A percentile compares a stretch with the other conserved stretches of the same genome.
Conservation (phyloP, 345 rosid species). For the Lenwebbia sp. region DNA sequence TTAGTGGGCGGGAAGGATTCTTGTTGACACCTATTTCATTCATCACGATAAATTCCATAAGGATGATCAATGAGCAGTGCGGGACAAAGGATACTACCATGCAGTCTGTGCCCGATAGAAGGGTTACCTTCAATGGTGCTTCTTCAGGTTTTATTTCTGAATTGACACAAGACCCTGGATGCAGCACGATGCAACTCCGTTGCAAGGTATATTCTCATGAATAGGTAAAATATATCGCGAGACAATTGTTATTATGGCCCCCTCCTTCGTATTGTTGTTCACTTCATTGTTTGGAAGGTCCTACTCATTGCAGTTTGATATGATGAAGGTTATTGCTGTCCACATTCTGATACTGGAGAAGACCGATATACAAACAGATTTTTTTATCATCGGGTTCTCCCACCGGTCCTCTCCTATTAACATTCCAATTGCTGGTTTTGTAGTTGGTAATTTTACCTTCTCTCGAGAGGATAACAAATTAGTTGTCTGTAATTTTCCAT, state of each 20-base stretch:
- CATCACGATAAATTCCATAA: conserved; percentile 38
- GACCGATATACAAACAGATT: conserved; percentile 3
- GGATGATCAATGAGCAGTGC: conserved; percentile 15
- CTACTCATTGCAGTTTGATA: conserved; percentile 2
- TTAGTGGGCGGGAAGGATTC: conserved; percentile 29
- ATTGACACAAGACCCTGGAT: conserved; percentile 13
- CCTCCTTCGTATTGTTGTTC: not conserved
- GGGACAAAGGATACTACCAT: conserved; percentile 2
- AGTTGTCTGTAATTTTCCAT: not conserved
- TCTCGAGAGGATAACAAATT: not conserved
- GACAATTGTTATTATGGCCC: not conserved
- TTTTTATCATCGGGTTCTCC: conserved; percentile 5
- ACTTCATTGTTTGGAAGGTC: not conserved
- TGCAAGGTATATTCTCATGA: conserved; percentile 46
- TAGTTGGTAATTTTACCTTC: conserved; percentile 46
- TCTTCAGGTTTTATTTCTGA: conserved; percentile 35
- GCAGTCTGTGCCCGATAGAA: conserved; percentile 6
- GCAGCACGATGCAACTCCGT: conserved; percentile 25
- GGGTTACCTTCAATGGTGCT: conserved; percentile 9
- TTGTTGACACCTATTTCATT: conserved; percentile 16
- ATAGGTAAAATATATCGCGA: not conserved
- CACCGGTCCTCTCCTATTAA: conserved; percentile 21
- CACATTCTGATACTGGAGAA: conserved; percentile 50
- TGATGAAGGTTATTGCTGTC: conserved; percentile 54
- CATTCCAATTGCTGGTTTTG: conserved; percentile 72